Base-by-base conservation (phyloP, 2,329 filamentous ascomycete genomes). In the Aspergillus quadrilineatus region DNA sequence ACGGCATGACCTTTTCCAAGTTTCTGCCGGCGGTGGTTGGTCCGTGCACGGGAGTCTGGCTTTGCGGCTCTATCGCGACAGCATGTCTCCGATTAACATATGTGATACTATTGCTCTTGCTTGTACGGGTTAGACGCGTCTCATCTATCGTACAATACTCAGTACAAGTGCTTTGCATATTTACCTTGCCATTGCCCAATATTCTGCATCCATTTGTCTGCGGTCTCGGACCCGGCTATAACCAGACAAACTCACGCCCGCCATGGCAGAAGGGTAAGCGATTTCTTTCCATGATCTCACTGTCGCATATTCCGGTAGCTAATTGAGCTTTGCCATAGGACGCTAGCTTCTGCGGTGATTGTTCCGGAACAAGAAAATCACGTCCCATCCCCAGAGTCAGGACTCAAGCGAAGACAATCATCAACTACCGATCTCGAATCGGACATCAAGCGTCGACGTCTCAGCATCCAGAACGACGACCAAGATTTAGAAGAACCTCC, bases 341-440 rank as follows among this genome's bases (percentile, higher is more conserved):
- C 64, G 52, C 79, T 84, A 63, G 79, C 80, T 34, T 84, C 82
- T 12, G 80, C 80, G 51, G 81, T 84, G 56, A 75, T 81, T 37
- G 63, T 84, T 15, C 82, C 82, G 34, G 80, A 82, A 22, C 22
- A 22, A 14, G 7, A 63, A 52, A 46, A 50, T 51, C 22, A 22
- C 22, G 22, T 22, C 22, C 44, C 65, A 55, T 65, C 74, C 54
- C 72, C 70, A 50, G 68, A 68, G 60, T 59, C 65, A 56, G 67
- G 70, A 32, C 65, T 71, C 26, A 85, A 84, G 66, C 77, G 84
- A 62, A 75, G 82, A 60, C 78, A 82, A 64, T 84, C 82, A n/a
- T 82, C 81, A 7, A 63, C 73, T 10, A 75, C 78, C 2, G 79
- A 82, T 37, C 73, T 77, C n/a, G 72, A 75, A 44, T 63, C 70